phyloP scores from a whole-genome alignment of 768 basidiomycete species.

The Collybia sordida region DNA sequence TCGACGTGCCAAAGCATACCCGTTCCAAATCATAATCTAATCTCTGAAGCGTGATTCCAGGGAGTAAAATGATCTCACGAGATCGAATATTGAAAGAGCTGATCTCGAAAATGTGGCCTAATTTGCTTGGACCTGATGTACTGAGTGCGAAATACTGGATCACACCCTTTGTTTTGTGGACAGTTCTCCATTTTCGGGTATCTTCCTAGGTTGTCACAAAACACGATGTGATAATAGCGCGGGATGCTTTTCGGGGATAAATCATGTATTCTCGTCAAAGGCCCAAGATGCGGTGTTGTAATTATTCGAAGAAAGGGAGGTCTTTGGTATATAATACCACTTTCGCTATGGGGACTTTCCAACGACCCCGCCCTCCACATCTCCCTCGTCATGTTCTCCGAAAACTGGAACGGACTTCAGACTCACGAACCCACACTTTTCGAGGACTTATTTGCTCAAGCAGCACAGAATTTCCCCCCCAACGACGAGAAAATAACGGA shows the following conservation, averaged over 20 bases:
- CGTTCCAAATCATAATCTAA: conserved; percentile 9
- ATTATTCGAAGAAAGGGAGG: conserved; percentile 11
- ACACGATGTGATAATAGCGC: conserved; percentile 24
- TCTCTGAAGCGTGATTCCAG: background rate
- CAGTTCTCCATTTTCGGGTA: conserved; percentile 5
- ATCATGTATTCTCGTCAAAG: conserved; percentile 4
- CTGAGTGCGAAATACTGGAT: background rate
- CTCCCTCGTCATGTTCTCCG: conserved; percentile 8
- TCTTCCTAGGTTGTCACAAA: conserved; percentile 9
- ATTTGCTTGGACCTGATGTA: background rate
- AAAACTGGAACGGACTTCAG: conserved; percentile 7
- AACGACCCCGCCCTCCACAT: background rate
- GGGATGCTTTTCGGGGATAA: conserved; percentile 11
- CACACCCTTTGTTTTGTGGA: conserved; percentile 6
- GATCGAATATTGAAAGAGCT: background rate
- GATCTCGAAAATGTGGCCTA: background rate
- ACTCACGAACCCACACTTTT: conserved; percentile 16
- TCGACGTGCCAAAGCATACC: background rate
- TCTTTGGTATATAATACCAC: conserved; percentile 9
- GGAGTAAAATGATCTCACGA: background rate
- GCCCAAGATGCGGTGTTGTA: conserved; percentile 2
- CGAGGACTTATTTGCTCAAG: conserved; percentile 12
- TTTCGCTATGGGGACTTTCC: conserved; percentile 4
- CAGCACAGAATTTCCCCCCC: conserved; percentile 9
- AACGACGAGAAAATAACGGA: conserved; percentile 6